Conservation (phyloP, 345 rosid genomes). For the Acer yangbiense region DNA sequence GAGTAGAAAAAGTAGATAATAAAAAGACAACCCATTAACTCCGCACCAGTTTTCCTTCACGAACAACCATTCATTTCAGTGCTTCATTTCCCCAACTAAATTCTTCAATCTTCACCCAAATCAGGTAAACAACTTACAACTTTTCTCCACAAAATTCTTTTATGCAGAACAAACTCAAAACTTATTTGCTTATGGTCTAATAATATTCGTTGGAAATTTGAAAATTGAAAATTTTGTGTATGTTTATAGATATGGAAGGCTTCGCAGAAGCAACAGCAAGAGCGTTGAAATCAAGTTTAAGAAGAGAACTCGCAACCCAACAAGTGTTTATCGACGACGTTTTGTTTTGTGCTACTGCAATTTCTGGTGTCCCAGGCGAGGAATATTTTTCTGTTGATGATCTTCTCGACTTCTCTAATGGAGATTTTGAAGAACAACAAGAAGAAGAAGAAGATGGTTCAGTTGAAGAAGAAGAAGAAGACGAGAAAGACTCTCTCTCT, state of each 20-base stretch:
- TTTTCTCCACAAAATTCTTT: no score
- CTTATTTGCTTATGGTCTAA: not conserved
- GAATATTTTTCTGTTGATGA: constrained; percentile 68
- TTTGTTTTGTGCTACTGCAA: not conserved
- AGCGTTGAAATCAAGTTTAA: constrained; percentile 61
- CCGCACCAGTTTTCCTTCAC: constrained; percentile 47
- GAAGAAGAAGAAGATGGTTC: no score
- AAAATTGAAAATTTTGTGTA: not conserved
- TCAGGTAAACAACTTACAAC: constrained; percentile 26
- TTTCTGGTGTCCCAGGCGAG: constrained; percentile 28
- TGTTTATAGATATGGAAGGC: constrained; percentile 34
- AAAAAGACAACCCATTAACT: constrained; percentile 43
- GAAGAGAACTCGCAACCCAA: constrained; percentile 45
- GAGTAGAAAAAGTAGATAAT: not conserved
- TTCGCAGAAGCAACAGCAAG: constrained; percentile 63
- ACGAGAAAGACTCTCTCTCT: constrained; percentile 44
- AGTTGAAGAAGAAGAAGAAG: constrained; percentile 8
- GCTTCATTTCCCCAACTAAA: constrained; percentile 29
- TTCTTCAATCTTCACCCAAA: not conserved
- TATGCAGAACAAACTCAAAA: not conserved
- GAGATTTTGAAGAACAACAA: constrained; percentile 25
- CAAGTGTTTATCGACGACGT: constrained; percentile 44
- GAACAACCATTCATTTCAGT: constrained; percentile 41
- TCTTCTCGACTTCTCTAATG: constrained; percentile 63
- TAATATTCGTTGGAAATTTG: not conserved